Conservation (phyloP, 164 flowering plant genomes). For the Nelumbo lutea region DNA sequence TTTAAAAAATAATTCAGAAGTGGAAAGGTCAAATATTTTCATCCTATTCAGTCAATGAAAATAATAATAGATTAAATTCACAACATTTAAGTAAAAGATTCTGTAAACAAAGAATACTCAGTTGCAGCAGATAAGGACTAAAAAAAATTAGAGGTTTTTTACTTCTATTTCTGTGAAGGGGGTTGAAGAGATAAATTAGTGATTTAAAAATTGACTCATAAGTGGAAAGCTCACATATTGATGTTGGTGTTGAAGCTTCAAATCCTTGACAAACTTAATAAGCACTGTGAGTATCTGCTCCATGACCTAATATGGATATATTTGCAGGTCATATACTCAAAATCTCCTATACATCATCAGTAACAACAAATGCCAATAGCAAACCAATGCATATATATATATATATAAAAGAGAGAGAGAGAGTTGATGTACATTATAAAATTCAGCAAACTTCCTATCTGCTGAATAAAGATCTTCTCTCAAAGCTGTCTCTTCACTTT, state of each 20-base stretch:
- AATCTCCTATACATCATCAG: neutral
- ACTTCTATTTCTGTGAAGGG: neutral
- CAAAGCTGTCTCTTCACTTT: constrained; percentile 80
- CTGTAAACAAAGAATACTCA: neutral
- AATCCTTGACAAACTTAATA: constrained; percentile 92
- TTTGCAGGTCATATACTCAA: neutral
- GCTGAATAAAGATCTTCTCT: constrained; percentile 85
- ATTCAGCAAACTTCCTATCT: constrained; percentile 91
- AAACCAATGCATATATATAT: neutral
- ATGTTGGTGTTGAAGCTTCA: constrained; percentile 94
- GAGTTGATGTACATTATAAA: constrained; percentile 59
- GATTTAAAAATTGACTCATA: neutral
- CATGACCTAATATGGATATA: constrained; percentile 53
- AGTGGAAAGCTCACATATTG: constrained; percentile 61
- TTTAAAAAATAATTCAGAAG: constrained; percentile 31
- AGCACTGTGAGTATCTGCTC: constrained; percentile 95
- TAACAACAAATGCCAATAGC: neutral
- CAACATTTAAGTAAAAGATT: constrained; percentile 7
- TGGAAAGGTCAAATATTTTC: no score
- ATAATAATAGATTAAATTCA: neutral
- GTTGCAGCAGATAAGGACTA: neutral
- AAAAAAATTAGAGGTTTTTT: no score
- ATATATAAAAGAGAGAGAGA: constrained; percentile 20
- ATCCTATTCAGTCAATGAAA: no score
- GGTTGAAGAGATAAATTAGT: neutral